phyloP scores from a whole-genome alignment of 2,329 filamentous ascomycete genomes.

The Colletotrichum ledebouriae region DNA sequence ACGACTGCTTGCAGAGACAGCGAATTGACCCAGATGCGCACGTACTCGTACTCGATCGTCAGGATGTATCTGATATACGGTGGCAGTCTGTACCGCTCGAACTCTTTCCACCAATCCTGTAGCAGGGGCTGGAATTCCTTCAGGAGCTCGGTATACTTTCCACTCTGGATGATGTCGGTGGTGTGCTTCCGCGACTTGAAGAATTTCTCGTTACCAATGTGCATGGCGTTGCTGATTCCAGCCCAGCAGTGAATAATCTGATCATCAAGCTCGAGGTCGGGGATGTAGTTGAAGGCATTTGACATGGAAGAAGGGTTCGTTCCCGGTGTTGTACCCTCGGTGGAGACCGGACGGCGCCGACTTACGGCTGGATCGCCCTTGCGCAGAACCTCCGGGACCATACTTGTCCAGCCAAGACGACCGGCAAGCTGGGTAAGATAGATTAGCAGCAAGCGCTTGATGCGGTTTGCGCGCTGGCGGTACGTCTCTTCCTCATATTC shows the following conservation, averaged over 20 bases:
- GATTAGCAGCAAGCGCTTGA: constrained; percentile 88
- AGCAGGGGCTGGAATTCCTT: constrained; percentile 86
- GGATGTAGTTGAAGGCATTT: constrained; percentile 75
- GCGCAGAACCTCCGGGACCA: constrained; percentile 81
- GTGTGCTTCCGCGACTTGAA: constrained; percentile 92
- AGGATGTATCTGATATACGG: constrained; percentile 81
- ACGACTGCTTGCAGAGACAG: constrained; percentile 94
- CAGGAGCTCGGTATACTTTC: constrained; percentile 84
- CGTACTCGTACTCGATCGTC: constrained; percentile 95
- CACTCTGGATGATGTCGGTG: constrained; percentile 87
- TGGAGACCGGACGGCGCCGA: constrained; percentile 62
- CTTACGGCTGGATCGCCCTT: constrained; percentile 70
- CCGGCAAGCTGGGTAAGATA: constrained; percentile 96
- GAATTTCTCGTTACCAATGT: constrained; percentile 87
- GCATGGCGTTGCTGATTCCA: constrained; percentile 92
- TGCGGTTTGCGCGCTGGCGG: constrained; percentile 81
- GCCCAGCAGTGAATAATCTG: constrained; percentile 92
- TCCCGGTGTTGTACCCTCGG: constrained; percentile 71
- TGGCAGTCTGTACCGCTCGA: constrained; percentile 81
- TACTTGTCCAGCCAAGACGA: constrained; percentile 90
- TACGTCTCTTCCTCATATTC: constrained; percentile 83
- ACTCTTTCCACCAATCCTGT: constrained; percentile 82
- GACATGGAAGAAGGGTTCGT: constrained; percentile 69
- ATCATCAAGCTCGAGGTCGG: constrained; percentile 75
- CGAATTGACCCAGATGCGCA: constrained; percentile 94